Evolutionary conservation across 1,139 yeast genomes (phyloP).

Genomic region (Saccharomyces hybrid): DNA sequence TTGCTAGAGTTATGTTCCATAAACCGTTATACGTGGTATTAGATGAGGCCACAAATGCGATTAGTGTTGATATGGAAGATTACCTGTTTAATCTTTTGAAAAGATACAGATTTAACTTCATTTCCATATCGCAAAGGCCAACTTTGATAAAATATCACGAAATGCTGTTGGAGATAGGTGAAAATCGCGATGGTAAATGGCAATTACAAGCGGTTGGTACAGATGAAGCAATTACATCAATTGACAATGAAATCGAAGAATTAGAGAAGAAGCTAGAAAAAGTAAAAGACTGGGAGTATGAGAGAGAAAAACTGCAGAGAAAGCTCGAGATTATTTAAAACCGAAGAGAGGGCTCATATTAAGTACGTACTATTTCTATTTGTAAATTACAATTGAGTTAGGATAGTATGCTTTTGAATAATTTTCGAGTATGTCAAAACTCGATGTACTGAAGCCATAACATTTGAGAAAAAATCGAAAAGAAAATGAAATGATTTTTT

Average conservation of each 20-base stretch:
- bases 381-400: background rate
- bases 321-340: slow-evolving; percentile 19
- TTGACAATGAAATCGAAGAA: slow-evolving; percentile 61
- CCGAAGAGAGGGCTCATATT: background rate
- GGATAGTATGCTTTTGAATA: background rate
- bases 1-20: slow-evolving; percentile 80
- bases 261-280: slow-evolving; percentile 48
- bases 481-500: background rate
- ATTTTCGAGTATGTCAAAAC: background rate
- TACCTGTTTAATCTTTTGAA: slow-evolving; percentile 72
- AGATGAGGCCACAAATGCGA: slow-evolving; percentile 93
- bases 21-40: slow-evolving; percentile 75
- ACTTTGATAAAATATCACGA: slow-evolving; percentile 81
- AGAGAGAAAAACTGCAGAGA: slow-evolving; percentile 36
- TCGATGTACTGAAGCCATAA: background rate
- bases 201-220: slow-evolving; percentile 44
- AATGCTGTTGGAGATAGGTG: slow-evolving; percentile 54
- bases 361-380: background rate
- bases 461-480: background rate
- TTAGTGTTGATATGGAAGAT: slow-evolving; percentile 87
- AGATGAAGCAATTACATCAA: slow-evolving; percentile 54
- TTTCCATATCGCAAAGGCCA: slow-evolving; percentile 84
- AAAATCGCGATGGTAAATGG: slow-evolving; percentile 43
- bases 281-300: slow-evolving; percentile 45
- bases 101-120: slow-evolving; percentile 62